Evolutionary conservation across 495 filamentous ascomycete genomes (phyloP), one percentile per base, ranked within the genome.

Genomic region (Margaritispora aquatica): DNA sequence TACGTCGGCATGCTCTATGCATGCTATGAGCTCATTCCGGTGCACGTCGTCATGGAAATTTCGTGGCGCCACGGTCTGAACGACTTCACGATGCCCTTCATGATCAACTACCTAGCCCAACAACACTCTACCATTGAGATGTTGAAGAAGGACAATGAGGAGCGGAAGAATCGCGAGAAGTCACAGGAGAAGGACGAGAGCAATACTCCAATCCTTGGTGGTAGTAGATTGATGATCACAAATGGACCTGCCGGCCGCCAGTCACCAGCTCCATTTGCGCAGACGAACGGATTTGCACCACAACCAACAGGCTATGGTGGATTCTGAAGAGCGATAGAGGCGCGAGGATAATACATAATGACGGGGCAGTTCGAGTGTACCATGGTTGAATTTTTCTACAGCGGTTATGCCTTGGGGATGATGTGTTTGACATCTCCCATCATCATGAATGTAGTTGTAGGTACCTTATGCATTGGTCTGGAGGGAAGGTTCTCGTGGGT

Each of bases 21-120:
- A 53, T 99, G 95, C 81, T 96, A 99, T 74, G 95, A 99, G 59
- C 84, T 99, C 51, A 93, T 99, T 68, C 88, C 88, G 19, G 87
- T 95, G 13, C 88, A 96, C 63, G 80, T 91, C 44, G 87, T 97
- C 58, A 84, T 99, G 77, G 95, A 99, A 76, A 79, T 99, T 53
- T 96, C 93, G 55, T 99, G 95, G 95, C 92, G 95, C 65, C 80
- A 95, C 71, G 90, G 92, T 54, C 86, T 99, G 34, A 84, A 87
- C 62, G 95, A 99, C 79, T 97, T 95, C 77, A 95, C 93, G 57
- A 97, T 99, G 95, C 95, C 95, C 17, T 99, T 92, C 79, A 95
- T 99, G 91, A 97, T 99, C 81, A 97, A 97, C 77, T 86, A 92
- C 73, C 81, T 97, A 66, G 87, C 84, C 72, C 89, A 96, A 71